Base-by-base conservation (phyloP, 495 filamentous ascomycete species). In the Podospora pseudocomata region DNA sequence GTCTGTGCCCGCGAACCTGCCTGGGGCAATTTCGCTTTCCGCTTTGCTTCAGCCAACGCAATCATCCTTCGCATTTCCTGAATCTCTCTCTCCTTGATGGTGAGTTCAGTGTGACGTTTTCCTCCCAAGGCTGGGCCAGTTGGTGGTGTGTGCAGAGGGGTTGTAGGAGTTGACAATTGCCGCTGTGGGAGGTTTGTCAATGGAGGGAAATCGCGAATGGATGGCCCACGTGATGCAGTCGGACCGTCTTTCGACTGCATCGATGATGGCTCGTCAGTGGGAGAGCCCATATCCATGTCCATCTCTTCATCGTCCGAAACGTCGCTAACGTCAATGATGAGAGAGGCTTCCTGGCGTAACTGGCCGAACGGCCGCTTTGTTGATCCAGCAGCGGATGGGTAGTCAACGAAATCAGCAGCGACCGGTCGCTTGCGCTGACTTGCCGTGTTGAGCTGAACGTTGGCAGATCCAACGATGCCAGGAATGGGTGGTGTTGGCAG, bases 311-410 rank as follows among this genome's bases (percentile, higher is more conserved):
- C 79, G 39, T 80, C 64, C 64, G 77, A 73, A 66, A 74, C 68
- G 75, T 85, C 86, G 60, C 86, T 97, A 44, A 96, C 89, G 66
- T 97, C 91, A 73, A 97, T 97, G 30, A 92, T 83, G 18, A 91
- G 74, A 11, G 78, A 80, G 5, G 75, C 73, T 20, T 87, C 79
- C 27, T 80, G 77, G n/a, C 81, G 80, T 53, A 76, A 77, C 26
- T 84, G 85, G 39, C 83, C 86, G 68, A 90, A 90, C 18, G 86
- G 84, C 62, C 88, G 86, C 73, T 92, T 95, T 32, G 82, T 73
- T n/a, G 83, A 75, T 18, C 74, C 75, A 15, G 71, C 62, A 62
- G 62, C 80, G 65, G 69, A 68, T 4, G 87, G 80, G 67, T 87
- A 87, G 57, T 83, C 82, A 64, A 89, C 87, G 70, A 96, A 94